A percentile compares a stretch with the other conserved stretches of the same genome.
These are phyloP conservation scores for Lablab purpureus DNA, from an alignment of 306 rosid species.

Conservation along the genomic window DNA sequence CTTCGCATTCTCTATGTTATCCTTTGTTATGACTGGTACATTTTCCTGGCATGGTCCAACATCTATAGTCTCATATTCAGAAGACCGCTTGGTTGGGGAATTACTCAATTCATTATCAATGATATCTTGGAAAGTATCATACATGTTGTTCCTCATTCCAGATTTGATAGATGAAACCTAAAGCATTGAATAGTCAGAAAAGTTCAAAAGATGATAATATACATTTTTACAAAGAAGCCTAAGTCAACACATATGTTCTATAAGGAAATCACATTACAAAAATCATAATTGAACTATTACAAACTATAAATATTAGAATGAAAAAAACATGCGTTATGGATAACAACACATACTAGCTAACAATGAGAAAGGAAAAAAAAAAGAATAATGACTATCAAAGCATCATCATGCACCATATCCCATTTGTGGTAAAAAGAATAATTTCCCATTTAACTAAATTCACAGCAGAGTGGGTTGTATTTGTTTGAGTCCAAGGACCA, in stretches of 20 bases:
- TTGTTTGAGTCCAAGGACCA: no score
- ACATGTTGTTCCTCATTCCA: conserved; percentile 90
- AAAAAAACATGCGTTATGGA: not conserved
- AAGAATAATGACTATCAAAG: no score
- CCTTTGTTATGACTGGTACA: conserved; percentile 37
- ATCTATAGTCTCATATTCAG: conserved; percentile 64
- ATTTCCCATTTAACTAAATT: no score
- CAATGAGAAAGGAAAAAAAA: not conserved
- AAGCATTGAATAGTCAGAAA: conserved; percentile 29
- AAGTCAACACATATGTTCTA: conserved; percentile 1
- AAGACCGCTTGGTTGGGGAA: conserved; percentile 52
- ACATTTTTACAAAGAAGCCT: conserved; percentile 19
- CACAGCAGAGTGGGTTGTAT: no score
- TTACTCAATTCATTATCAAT: conserved; percentile 52
- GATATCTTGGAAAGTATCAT: conserved; percentile 75
- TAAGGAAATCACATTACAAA: not conserved
- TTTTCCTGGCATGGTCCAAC: conserved; percentile 67
- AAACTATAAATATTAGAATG: not conserved
- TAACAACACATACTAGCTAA: not conserved
- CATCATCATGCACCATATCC: no score
- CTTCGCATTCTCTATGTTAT: conserved; percentile 37
- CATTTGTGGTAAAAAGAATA: no score
- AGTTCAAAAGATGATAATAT: conserved; percentile 17
- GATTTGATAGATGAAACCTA: conserved; percentile 80
- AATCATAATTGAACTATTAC: not conserved